A percentile compares a stretch with the other conserved stretches of the same genome.
phyloP scores from a whole-genome alignment of 202 grass and related monocot species.

The Cymbopogon flexuosus region DNA sequence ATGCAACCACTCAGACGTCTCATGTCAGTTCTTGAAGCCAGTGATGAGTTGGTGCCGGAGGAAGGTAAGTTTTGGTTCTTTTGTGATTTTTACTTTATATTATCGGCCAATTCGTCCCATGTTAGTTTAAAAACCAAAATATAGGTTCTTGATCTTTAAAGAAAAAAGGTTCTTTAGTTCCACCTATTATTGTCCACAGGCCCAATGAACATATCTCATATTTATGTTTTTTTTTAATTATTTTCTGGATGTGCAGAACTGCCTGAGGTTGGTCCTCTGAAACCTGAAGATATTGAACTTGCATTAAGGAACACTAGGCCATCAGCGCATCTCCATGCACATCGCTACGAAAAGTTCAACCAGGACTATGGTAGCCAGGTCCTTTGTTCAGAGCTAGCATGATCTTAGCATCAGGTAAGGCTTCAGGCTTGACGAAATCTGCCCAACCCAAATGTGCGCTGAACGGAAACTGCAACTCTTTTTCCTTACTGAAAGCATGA shows the following conservation, averaged over 20 bases:
- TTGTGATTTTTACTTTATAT: neutral
- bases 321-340: conserved; percentile 80
- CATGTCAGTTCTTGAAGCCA: conserved; percentile 67
- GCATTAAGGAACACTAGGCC: conserved; percentile 81
- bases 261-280: conserved; percentile 72
- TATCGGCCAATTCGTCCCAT: neutral
- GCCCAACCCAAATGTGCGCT: neutral
- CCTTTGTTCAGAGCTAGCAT: conserved; percentile 30
- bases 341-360: conserved; percentile 81
- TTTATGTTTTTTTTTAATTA: neutral
- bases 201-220: neutral
- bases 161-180: neutral
- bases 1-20: conserved; percentile 87
- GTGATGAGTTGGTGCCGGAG: conserved; percentile 46
- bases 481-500: neutral
- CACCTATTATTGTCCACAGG: neutral
- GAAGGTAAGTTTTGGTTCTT: conserved; percentile 55
- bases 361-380: conserved; percentile 85
- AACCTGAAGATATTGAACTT: conserved; percentile 56
- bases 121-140: neutral
- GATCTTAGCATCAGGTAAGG: conserved; percentile 19
- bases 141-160: neutral
- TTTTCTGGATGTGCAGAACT: conserved; percentile 38
- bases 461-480: neutral
- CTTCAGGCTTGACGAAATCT: neutral